Evolutionary conservation across 1,139 yeast genomes (phyloP).

Genomic region (Taiozyma sp.): DNA sequence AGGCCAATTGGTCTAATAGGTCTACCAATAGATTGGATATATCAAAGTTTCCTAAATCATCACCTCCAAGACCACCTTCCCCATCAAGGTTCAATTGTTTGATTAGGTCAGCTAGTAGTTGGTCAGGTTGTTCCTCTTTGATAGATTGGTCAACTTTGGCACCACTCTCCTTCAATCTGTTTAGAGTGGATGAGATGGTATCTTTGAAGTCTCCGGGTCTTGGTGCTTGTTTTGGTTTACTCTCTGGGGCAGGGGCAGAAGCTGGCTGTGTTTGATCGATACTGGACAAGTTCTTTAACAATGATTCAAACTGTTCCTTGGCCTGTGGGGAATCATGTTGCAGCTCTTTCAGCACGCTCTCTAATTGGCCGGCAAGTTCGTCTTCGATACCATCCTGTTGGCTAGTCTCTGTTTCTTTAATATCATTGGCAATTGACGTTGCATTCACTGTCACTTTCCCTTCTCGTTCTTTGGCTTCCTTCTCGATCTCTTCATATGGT

Average conservation of each 20-base stretch:
- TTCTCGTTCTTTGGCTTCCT: conserved; percentile 5
- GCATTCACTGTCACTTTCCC: neutral
- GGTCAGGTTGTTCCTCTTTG: conserved; percentile 48
- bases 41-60: conserved; percentile 41
- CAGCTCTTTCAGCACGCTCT: conserved; percentile 53
- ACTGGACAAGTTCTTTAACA: conserved; percentile 41
- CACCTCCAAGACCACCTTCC: conserved; percentile 27
- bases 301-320: conserved; percentile 47
- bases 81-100: conserved; percentile 34
- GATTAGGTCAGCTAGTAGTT: conserved; percentile 48
- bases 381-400: conserved; percentile 28
- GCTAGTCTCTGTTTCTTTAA: neutral
- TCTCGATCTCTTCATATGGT: conserved; percentile 28
- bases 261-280: conserved; percentile 7
- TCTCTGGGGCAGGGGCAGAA: conserved; percentile 6
- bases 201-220: conserved; percentile 52
- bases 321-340: conserved; percentile 56
- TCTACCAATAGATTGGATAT: conserved; percentile 63
- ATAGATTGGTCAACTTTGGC: conserved; percentile 58
- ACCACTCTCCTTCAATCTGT: conserved; percentile 68
- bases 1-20: conserved; percentile 77
- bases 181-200: conserved; percentile 77
- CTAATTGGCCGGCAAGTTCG: conserved; percentile 40
- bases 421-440: neutral
- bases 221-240: conserved; percentile 4